Evolutionary conservation across 1,284 basidiomycete species (phyloP).

Genomic region (Austroboletus sp.): DNA sequence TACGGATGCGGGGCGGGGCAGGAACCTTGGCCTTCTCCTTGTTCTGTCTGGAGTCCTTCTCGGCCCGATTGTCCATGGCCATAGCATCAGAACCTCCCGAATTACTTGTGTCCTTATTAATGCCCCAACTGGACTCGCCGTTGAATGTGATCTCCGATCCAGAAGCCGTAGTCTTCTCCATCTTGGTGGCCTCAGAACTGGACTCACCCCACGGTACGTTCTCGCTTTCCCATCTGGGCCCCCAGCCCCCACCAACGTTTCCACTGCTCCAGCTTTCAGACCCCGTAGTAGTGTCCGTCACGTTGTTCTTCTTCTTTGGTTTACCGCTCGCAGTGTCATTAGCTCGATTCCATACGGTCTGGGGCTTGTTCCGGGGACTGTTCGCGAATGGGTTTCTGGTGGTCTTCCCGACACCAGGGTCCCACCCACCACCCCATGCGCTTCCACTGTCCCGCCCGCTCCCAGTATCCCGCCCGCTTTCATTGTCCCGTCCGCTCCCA

Average conservation of each 20-base stretch:
- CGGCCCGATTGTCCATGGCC: constrained; percentile 4
- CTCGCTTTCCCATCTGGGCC: not conserved
- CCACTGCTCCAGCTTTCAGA: not conserved
- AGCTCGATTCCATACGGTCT: constrained; percentile 1
- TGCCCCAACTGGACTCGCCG: not conserved
- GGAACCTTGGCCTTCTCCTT: constrained; percentile 16
- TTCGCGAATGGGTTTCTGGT: not conserved
- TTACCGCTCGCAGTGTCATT: not conserved
- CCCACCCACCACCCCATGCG: constrained; percentile 6
- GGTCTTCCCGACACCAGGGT: constrained; percentile 6
- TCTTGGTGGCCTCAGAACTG: not conserved
- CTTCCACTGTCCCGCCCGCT: constrained; percentile 7
- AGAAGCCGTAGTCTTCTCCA: not conserved
- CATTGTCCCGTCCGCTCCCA: not conserved
- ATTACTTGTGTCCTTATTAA: constrained; percentile 2
- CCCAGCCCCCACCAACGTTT: not conserved
- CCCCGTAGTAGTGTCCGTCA: not conserved
- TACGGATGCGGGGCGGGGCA: constrained; percentile 26
- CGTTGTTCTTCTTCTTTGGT: not conserved
- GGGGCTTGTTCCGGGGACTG: not conserved
- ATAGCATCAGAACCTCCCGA: constrained; percentile 6
- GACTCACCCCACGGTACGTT: not conserved
- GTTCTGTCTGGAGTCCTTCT: constrained; percentile 4
- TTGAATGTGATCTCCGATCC: not conserved
- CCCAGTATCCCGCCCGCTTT: not conserved